phyloP scores from a whole-genome alignment of 1,284 basidiomycete species.

The Cryptococcus hybrid region DNA sequence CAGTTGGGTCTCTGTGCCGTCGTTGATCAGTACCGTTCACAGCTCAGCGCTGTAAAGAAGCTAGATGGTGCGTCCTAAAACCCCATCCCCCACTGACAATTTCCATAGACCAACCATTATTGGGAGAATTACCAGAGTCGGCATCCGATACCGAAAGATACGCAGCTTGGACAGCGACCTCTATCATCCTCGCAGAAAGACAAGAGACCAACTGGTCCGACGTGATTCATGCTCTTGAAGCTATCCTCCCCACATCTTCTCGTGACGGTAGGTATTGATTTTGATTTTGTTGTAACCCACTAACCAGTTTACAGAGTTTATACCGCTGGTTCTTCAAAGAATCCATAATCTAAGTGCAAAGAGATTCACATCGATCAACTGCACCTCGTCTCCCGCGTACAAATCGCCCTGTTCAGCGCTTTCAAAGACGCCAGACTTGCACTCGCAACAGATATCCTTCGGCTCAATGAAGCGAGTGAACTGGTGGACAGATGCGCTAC shows the following conservation, averaged over 20 bases:
- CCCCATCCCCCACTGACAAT: neutral
- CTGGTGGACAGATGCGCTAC: conserved; percentile 28
- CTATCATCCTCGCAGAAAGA: conserved; percentile 24
- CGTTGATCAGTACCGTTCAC: conserved; percentile 6
- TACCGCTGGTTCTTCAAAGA: too few relatives aligned
- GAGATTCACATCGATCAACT: conserved; percentile 18
- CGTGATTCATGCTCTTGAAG: conserved; percentile 22
- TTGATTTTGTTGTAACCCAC: neutral
- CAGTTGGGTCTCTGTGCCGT: conserved; percentile 31
- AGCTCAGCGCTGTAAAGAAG: conserved; percentile 11
- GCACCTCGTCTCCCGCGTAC: conserved; percentile 23
- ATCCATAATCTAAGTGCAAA: neutral
- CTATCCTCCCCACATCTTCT: neutral
- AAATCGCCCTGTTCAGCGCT: conserved; percentile 31
- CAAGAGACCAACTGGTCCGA: conserved; percentile 38
- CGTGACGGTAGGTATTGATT: neutral
- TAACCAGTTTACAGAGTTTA: neutral
- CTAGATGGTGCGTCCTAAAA: too few relatives aligned
- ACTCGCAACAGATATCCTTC: conserved; percentile 29
- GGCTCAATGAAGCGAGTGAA: conserved; percentile 29
- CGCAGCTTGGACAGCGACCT: conserved; percentile 21
- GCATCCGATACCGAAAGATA: neutral
- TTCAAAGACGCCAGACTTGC: conserved; percentile 19
- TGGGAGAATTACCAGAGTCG: neutral
- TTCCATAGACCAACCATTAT: neutral